Evolutionary conservation across 306 rosid genomes (phyloP), one percentile per base, ranked within the genome.

Genomic region (Luffa aegyptiaca): DNA sequence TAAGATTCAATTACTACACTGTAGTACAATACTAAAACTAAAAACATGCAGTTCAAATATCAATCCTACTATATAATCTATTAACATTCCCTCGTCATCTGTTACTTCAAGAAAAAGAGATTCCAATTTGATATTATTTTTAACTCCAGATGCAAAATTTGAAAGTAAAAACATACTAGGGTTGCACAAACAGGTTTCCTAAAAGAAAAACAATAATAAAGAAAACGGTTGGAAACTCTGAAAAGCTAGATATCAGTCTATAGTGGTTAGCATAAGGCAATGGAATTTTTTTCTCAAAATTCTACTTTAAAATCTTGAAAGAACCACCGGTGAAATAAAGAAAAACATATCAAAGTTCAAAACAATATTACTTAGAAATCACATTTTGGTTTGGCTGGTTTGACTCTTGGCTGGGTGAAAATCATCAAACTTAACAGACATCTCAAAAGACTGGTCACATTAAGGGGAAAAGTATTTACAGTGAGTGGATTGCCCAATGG

Each of bases 401-500:
- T n/a, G 10, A 45, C 39, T 2, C 57, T 46, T 17, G 2, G 44
- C 12, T 12, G n/a, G 41, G 55, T 26, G 8, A 49, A 48, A 31
- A 41, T 49, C 39, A 49, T 49, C 58, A 73, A 49, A 73, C 26
- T 73, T 5, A 48, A 49, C 16, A 48, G 33, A 55, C 35, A 76
- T 53, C 17, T 16, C 10, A 76, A 78, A 63, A 58, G n/a, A 26
- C 48, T 31, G 17, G 74, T 62, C 70, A 45, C 20, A 31, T 26
- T 71, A 31, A 7, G 37, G 80, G 39, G 11, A 52, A 3, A 36
- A 78, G 78, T 80, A 59, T 52, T 87, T 87, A 95, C 99, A 52
- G 1, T 83, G 44, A 95, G 82, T 53, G 96, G 86, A 84, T 82
- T 88, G 83, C 99, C 93, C 3, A 75, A 84, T 69, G 92, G 86